A percentile compares a stretch with the other conserved stretches of the same genome.
Evolutionary conservation across 192 early-diverging fungal species (phyloP).

Genomic region (Chytriomyces sp.): DNA sequence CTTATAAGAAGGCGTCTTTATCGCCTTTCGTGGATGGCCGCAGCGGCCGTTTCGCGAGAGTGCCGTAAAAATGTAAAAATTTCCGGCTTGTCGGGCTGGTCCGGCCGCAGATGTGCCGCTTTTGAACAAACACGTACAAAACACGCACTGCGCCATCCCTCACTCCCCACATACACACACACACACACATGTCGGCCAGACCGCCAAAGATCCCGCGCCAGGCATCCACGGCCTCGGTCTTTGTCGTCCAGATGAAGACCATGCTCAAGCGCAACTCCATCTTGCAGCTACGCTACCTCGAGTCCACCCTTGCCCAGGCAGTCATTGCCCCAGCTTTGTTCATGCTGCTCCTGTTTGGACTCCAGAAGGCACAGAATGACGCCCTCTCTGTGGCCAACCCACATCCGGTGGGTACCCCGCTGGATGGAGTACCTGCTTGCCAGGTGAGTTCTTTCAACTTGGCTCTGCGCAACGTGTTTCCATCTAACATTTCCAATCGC

Average conservation of each 20-base stretch:
- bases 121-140: no score
- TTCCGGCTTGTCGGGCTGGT: no score
- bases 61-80: no score
- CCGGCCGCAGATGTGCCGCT: no score
- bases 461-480: neutral
- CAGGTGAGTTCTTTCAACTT: constrained; percentile 25
- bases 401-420: constrained; percentile 16
- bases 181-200: no score
- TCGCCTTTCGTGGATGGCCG: no score
- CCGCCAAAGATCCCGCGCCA: constrained; percentile 12
- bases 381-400: constrained; percentile 14
- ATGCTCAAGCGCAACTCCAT: constrained; percentile 57
- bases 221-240: constrained; percentile 24
- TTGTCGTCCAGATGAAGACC: constrained; percentile 59
- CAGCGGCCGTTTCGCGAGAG: no score
- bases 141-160: neutral
- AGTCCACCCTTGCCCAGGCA: constrained; percentile 60
- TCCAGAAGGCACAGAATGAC: constrained; percentile 44
- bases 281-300: constrained; percentile 49
- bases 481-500: neutral
- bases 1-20: no score
- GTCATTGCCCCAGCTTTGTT: constrained; percentile 63
- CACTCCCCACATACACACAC: no score
- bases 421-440: constrained; percentile 28
- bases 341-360: constrained; percentile 60